Evolutionary conservation across 148 eudicot species (phyloP).

Genomic region (Suaeda aralocaspica): DNA sequence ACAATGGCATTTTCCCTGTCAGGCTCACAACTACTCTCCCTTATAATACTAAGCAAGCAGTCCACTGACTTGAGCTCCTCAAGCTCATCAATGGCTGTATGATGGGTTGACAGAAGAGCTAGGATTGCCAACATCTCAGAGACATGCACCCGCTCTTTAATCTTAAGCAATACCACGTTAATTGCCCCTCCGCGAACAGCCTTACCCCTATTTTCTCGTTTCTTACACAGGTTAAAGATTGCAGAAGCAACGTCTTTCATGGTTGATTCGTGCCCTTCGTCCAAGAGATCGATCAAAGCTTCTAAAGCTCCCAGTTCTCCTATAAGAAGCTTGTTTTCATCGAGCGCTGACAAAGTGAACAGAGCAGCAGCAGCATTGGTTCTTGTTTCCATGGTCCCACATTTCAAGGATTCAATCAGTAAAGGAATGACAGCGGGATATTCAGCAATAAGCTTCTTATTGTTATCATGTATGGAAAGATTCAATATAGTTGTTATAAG

Average conservation of each 20-base stretch:
- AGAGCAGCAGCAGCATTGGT: slow-evolving; percentile 53
- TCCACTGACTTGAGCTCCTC: slow-evolving; percentile 57
- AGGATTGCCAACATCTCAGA: slow-evolving; percentile 74
- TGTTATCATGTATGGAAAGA: slow-evolving; percentile 35
- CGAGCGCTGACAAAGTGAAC: slow-evolving; percentile 43
- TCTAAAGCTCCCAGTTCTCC: slow-evolving; percentile 36
- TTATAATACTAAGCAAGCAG: slow-evolving; percentile 59
- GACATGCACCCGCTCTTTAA: slow-evolving; percentile 33
- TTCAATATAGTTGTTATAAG: slow-evolving; percentile 41
- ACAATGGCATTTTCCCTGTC: slow-evolving; percentile 81
- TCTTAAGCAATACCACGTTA: slow-evolving; percentile 35
- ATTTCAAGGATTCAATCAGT: slow-evolving; percentile 37
- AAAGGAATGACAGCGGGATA: slow-evolving; percentile 37
- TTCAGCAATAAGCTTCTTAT: slow-evolving; percentile 38
- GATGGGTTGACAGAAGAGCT: slow-evolving; percentile 71
- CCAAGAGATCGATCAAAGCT: slow-evolving; percentile 44
- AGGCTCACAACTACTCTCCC: slow-evolving; percentile 63
- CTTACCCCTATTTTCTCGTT: slow-evolving; percentile 35
- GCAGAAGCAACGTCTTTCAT: slow-evolving; percentile 53
- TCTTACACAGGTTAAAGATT: slow-evolving; percentile 39
- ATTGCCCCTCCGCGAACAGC: slow-evolving; percentile 46
- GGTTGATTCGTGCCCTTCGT: slow-evolving; percentile 40
- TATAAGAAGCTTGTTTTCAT: slow-evolving; percentile 38
- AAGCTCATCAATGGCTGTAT: slow-evolving; percentile 64
- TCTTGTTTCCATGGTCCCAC: slow-evolving; percentile 33